Evolutionary conservation across 805 yeast genomes (phyloP), one percentile per base, ranked within the genome.

Genomic region (baker's yeast (Saccharomyces cerevisiae)): DNA sequence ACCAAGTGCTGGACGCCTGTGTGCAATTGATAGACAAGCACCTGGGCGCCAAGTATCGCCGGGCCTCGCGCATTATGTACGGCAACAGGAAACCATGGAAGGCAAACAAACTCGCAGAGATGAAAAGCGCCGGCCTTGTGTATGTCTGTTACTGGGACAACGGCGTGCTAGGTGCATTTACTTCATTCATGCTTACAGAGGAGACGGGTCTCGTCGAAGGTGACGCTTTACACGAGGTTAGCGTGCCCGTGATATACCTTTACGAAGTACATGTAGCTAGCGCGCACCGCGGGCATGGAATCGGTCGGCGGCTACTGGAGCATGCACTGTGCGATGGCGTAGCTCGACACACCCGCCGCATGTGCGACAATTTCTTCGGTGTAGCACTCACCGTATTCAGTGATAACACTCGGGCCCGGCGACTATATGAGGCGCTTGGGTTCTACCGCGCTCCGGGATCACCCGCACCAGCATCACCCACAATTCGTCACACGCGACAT

Each of bases 381-480:
- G 54, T 66, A 17, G 64, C 61, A 49, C 57, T 67, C 29, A 67
- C 71, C 13, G 71, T 67, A 6, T 67, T 67, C 50, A 52, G 62
- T n/a, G 61, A 62, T 32, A 67, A 67, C 55, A 36, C 29, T 1
- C 49, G 46, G 2, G 71, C 71, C 3, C 51, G 65, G 6, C 50
- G 54, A 10, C 57, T 67, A 51, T 67, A 67, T 55, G 46, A 55
- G 29, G 48, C 49, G 3, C 17, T 63, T 1, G 63, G 63, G 2
- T 61, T 65, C 61, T 48, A 28, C 47, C 36, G 55, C 27, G 62
- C 70, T 1, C 56, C 56, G 1, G 59, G 55, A 50, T 66, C 69
- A 14, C 69, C 69, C 46, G 55, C 48, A 22, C 63, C 59, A 36
- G 51, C 43, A 1, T 11, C 48, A 3, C 30, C 32, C 1, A 10